Evolutionary conservation across 805 yeast genomes (phyloP).

Genomic region (Pichia cephalocereana): DNA sequence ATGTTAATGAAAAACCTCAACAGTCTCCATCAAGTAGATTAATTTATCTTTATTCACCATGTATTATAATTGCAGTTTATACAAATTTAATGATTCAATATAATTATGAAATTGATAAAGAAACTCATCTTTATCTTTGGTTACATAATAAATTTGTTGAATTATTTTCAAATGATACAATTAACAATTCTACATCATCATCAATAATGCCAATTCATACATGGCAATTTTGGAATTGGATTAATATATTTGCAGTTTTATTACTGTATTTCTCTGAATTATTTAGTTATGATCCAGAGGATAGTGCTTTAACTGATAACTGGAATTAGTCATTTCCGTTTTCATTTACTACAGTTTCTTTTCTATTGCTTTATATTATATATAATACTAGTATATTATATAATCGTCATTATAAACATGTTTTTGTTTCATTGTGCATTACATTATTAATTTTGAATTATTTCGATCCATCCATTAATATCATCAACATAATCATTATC

Average conservation of each 20-base stretch:
- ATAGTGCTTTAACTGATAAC: slow-evolving; percentile 26
- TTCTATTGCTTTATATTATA: not conserved
- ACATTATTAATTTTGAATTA: not conserved
- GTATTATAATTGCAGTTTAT: slow-evolving; percentile 89
- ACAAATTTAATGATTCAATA: slow-evolving; percentile 90
- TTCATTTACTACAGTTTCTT: not conserved
- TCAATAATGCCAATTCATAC: slow-evolving; percentile 36
- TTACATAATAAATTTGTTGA: slow-evolving; percentile 15
- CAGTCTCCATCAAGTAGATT: slow-evolving; percentile 35
- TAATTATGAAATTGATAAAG: slow-evolving; percentile 61
- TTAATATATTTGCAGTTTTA: slow-evolving; percentile 74
- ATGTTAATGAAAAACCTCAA: not conserved
- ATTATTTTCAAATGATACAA: slow-evolving; percentile 5
- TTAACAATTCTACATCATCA: not conserved
- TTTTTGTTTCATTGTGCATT: not conserved
- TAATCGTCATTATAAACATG: not conserved
- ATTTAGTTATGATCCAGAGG: slow-evolving; percentile 29
- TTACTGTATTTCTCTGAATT: slow-evolving; percentile 76
- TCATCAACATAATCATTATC: slow-evolving; percentile 11
- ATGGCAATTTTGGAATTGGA: slow-evolving; percentile 98
- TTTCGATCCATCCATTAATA: slow-evolving; percentile 11
- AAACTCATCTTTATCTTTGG: slow-evolving; percentile 30
- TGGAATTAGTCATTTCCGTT: slow-evolving; percentile 14
- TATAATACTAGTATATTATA: not conserved
- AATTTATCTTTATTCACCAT: slow-evolving; percentile 84